Percentiles rank a stretch among this genome's conserved stretches.
Evolutionary conservation across 2,329 filamentous ascomycete species (phyloP).

Genomic region (Stagonosporopsis rhizophila): DNA sequence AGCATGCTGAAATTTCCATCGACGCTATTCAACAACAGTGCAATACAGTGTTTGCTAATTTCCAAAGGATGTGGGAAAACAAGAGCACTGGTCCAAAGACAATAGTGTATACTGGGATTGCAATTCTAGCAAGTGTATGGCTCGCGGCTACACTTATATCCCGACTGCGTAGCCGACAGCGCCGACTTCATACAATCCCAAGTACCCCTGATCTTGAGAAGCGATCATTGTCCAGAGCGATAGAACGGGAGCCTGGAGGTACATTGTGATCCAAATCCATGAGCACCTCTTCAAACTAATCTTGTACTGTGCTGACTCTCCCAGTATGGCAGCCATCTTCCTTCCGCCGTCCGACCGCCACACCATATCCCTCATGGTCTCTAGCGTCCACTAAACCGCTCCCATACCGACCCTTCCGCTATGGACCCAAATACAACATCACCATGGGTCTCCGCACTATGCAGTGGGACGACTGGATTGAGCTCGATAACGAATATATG

Average conservation of each 20-base stretch:
- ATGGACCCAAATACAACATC: slow-evolving; percentile 77
- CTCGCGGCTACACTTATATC: slow-evolving; percentile 25
- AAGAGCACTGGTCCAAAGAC: neutral
- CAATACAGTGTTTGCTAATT: neutral
- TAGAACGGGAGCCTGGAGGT: slow-evolving; percentile 58
- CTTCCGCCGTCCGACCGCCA: slow-evolving; percentile 67
- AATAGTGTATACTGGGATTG: neutral
- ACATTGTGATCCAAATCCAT: slow-evolving; percentile 5
- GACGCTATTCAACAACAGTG: neutral
- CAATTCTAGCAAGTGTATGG: neutral
- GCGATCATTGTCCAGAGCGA: slow-evolving; percentile 44
- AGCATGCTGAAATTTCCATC: neutral
- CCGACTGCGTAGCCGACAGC: slow-evolving; percentile 35
- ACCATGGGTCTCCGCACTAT: slow-evolving; percentile 79
- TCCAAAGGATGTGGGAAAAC: neutral
- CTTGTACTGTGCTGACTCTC: neutral
- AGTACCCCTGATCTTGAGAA: slow-evolving; percentile 58
- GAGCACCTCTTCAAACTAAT: neutral
- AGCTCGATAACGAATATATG: slow-evolving; percentile 80
- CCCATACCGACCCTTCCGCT: slow-evolving; percentile 78
- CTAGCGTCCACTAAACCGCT: slow-evolving; percentile 73
- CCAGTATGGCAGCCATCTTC: slow-evolving; percentile 63
- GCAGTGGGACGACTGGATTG: slow-evolving; percentile 78
- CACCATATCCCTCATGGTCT: slow-evolving; percentile 73
- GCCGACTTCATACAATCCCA: slow-evolving; percentile 20